phyloP scores from a whole-genome alignment of 179 eudicot genomes.

The Silene coronaria region DNA sequence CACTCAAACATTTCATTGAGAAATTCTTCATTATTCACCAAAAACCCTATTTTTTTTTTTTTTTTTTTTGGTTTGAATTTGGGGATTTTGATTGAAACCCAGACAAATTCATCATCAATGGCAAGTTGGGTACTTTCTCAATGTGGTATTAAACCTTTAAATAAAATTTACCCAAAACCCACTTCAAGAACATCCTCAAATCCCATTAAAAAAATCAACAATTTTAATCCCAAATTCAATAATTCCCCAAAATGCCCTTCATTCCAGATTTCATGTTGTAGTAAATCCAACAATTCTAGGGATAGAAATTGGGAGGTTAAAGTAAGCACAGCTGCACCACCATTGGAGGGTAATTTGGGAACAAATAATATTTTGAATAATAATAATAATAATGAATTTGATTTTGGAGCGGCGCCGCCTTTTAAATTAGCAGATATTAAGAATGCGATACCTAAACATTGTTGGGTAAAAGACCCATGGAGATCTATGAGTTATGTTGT shows the following conservation, averaged over 20 bases:
- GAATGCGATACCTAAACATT: slow-evolving; percentile 76
- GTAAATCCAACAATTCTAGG: slow-evolving; percentile 14
- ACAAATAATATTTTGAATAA: neutral
- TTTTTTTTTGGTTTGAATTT: neutral
- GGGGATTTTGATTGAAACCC: slow-evolving; percentile 4
- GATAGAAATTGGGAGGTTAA: slow-evolving; percentile 49
- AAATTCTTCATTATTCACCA: neutral
- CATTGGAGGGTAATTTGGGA: slow-evolving; percentile 30
- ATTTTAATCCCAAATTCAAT: neutral
- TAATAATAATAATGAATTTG: slow-evolving; percentile 31
- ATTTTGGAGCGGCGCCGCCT: slow-evolving; percentile 66
- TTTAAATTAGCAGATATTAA: slow-evolving; percentile 54
- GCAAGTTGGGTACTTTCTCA: slow-evolving; percentile 75
- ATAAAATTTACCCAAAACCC: slow-evolving; percentile 47
- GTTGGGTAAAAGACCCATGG: slow-evolving; percentile 85
- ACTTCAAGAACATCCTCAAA: slow-evolving; percentile 31
- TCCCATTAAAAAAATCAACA: slow-evolving; percentile 28
- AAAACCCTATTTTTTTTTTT: slow-evolving; percentile 1
- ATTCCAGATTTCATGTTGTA: slow-evolving; percentile 22
- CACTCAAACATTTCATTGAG: neutral
- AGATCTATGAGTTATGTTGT: slow-evolving; percentile 70
- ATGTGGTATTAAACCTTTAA: slow-evolving; percentile 67
- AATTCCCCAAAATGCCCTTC: slow-evolving; percentile 19
- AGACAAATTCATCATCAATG: slow-evolving; percentile 29
- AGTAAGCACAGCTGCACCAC: slow-evolving; percentile 44